phyloP scores from a whole-genome alignment of 208 protist species.

The Crithidia thermophila region DNA sequence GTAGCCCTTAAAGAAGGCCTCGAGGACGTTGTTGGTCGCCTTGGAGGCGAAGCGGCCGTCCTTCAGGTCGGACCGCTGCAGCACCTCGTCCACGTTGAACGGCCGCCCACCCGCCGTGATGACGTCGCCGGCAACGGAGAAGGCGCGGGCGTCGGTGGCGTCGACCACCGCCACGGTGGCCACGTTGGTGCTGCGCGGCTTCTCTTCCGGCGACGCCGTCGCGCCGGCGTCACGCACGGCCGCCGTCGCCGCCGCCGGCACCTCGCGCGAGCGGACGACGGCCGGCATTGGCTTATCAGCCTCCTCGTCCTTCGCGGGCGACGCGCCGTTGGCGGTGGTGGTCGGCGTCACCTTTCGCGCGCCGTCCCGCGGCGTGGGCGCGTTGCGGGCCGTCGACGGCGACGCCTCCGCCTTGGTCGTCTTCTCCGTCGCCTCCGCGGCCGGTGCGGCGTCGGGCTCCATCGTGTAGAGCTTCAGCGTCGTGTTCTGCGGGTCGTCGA shows the following conservation, averaged over 20 bases:
- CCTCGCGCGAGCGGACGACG: too few species aligned
- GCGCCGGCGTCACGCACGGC: not conserved
- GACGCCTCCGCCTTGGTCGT: not conserved
- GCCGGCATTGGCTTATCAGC: not conserved
- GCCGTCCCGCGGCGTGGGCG: too few species aligned
- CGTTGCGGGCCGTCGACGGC: not conserved
- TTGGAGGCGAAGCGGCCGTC: constrained; percentile 19
- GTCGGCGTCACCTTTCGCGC: too few species aligned
- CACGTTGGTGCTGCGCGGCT: constrained; percentile 33
- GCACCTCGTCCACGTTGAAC: constrained; percentile 49
- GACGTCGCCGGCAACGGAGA: constrained; percentile 22
- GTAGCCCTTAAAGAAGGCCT: constrained; percentile 50
- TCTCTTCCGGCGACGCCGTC: not conserved
- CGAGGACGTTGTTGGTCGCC: constrained; percentile 32
- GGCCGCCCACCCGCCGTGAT: constrained; percentile 32
- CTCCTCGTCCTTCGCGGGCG: not conserved
- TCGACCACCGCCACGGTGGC: constrained; percentile 34
- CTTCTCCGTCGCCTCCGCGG: not conserved
- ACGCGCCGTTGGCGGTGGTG: too few species aligned
- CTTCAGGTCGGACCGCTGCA: constrained; percentile 22
- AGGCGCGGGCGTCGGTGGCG: constrained; percentile 24
- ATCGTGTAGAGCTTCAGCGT: constrained; percentile 43
- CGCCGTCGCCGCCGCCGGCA: not conserved
- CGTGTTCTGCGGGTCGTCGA: constrained; percentile 41
- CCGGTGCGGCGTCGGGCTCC: constrained; percentile 6